These are phyloP conservation scores for Luzula sylvatica DNA, from an alignment of 176 grass and related monocot species.

Conservation along the genomic window DNA sequence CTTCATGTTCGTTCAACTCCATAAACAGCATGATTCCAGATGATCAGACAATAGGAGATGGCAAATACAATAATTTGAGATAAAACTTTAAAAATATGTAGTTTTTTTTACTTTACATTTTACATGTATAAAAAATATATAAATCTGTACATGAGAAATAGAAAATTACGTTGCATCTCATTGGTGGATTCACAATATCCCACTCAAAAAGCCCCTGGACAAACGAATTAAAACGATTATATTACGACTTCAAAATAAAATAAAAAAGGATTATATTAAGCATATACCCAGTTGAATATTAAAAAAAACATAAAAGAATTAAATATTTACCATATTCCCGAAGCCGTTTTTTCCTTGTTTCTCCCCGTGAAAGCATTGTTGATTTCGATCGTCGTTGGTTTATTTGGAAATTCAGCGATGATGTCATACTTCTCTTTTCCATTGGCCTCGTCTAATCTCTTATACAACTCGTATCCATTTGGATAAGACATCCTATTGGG, in stretches of 20 bases:
- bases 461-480: slow-evolving; percentile 66
- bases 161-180: background rate
- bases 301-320: background rate
- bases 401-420: slow-evolving; percentile 53
- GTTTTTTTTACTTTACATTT: no score
- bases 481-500: slow-evolving; percentile 77
- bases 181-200: slow-evolving; percentile 43
- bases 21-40: no score
- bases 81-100: no score
- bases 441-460: slow-evolving; percentile 58
- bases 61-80: no score
- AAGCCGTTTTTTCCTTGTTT: slow-evolving; percentile 43
- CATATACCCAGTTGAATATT: background rate
- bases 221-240: background rate
- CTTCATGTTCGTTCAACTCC: no score
- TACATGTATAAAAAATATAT: background rate
- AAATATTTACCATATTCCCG: slow-evolving; percentile 66
- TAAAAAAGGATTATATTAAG: background rate
- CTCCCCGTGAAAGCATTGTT: slow-evolving; percentile 55
- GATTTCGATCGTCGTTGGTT: slow-evolving; percentile 68
- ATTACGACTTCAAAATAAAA: background rate
- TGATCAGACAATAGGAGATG: no score
- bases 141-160: background rate
- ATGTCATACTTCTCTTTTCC: slow-evolving; percentile 65
- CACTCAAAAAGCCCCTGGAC: slow-evolving; percentile 71